Evolutionary conservation across 2,329 filamentous ascomycete genomes (phyloP).

Genomic region (Microdochium bolleyi): DNA sequence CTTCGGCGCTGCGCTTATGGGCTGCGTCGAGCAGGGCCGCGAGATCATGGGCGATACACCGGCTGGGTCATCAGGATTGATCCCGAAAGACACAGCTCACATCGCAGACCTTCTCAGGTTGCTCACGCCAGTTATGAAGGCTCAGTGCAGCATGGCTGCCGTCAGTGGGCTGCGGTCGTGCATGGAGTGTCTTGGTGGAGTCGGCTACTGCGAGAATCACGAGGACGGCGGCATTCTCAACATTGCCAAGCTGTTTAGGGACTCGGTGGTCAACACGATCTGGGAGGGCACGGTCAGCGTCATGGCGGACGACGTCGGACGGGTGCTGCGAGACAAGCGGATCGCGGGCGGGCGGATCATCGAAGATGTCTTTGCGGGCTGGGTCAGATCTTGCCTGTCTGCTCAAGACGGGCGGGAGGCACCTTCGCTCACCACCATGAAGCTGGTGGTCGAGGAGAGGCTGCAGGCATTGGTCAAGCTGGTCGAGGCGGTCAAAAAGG

Average conservation of each 20-base stretch:
- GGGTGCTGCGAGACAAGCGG: slow-evolving; percentile 5
- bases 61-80: not conserved
- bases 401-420: not conserved
- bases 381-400: not conserved
- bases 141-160: slow-evolving; percentile 41
- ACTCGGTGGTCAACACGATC: slow-evolving; percentile 55
- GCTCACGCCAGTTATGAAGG: slow-evolving; percentile 53
- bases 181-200: slow-evolving; percentile 59
- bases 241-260: slow-evolving; percentile 56
- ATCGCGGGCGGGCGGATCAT: slow-evolving; percentile 4
- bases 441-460: not conserved
- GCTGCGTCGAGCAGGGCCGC: slow-evolving; percentile 18
- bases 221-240: slow-evolving; percentile 55
- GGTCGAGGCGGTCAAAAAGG: not conserved
- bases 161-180: slow-evolving; percentile 44
- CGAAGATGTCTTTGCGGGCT: slow-evolving; percentile 3
- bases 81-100: slow-evolving; percentile 1
- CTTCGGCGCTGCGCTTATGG: slow-evolving; percentile 29
- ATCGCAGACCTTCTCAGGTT: slow-evolving; percentile 38
- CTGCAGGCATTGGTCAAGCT: not conserved
- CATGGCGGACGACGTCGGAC: slow-evolving; percentile 5
- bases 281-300: slow-evolving; percentile 39
- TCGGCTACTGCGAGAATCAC: slow-evolving; percentile 56
- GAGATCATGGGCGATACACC: slow-evolving; percentile 2
- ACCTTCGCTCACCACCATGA: not conserved